Conservation (phyloP, 2,329 filamentous ascomycete genomes). For the Hawksworthiomyces lignivorus region DNA sequence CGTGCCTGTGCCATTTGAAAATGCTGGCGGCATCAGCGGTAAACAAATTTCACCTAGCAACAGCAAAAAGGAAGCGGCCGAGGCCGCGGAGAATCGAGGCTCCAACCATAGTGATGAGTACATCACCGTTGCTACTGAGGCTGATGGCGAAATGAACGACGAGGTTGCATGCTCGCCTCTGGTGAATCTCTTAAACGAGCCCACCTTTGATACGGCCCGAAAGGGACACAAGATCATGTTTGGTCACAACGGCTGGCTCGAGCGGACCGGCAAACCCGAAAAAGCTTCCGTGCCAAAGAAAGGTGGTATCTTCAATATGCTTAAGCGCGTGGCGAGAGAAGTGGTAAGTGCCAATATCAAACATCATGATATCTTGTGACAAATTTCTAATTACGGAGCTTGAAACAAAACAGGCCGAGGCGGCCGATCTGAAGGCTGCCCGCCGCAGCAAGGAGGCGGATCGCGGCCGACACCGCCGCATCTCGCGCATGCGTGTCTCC, state of each 20-base stretch:
- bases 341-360: too few species aligned
- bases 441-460: conserved; percentile 24
- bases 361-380: too few species aligned
- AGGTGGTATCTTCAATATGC: conserved; percentile 32
- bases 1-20: background rate
- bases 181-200: conserved; percentile 32
- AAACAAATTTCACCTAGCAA: background rate
- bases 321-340: conserved; percentile 47
- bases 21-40: background rate
- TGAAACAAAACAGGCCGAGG: conserved; percentile 19
- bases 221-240: conserved; percentile 44
- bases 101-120: background rate
- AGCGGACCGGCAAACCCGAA: conserved; percentile 30
- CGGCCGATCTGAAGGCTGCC: conserved; percentile 29
- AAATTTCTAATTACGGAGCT: too few species aligned
- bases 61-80: background rate
- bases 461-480: conserved; percentile 18
- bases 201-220: conserved; percentile 24
- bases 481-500: conserved; percentile 36
- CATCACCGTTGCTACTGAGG: background rate
- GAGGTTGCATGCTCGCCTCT: conserved; percentile 33
- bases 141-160: background rate
- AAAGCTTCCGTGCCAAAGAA: conserved; percentile 25
- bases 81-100: background rate
- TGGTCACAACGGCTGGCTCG: conserved; percentile 50